Percentiles rank a stretch among this genome's conserved stretches.
Evolutionary conservation across 2,329 filamentous ascomycete genomes (phyloP).

Genomic region (Penicillium sp.): DNA sequence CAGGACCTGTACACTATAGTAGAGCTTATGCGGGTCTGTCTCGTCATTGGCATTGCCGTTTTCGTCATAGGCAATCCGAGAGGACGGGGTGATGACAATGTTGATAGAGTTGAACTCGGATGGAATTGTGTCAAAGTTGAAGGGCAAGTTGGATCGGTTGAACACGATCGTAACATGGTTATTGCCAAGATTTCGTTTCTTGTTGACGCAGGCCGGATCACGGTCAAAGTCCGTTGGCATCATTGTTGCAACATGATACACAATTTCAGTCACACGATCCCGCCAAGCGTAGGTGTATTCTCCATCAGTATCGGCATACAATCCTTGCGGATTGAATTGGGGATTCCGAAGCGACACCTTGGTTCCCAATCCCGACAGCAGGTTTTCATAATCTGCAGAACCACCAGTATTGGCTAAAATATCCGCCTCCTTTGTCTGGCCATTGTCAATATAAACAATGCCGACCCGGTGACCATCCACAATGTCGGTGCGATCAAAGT

Average conservation of each 20-base stretch:
- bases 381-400: constrained; percentile 82
- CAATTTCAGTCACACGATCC: constrained; percentile 88
- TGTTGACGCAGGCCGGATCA: constrained; percentile 73
- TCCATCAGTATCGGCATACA: constrained; percentile 82
- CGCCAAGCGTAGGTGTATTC: constrained; percentile 91
- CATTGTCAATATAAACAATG: constrained; percentile 86
- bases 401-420: constrained; percentile 85
- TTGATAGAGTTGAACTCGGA: constrained; percentile 97
- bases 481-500: constrained; percentile 83
- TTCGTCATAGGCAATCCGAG: constrained; percentile 34
- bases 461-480: constrained; percentile 96
- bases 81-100: constrained; percentile 87
- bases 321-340: constrained; percentile 86
- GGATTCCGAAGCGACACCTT: constrained; percentile 77
- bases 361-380: constrained; percentile 77
- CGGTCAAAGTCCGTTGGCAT: constrained; percentile 85
- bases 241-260: constrained; percentile 94
- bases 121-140: constrained; percentile 86
- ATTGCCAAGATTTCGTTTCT: constrained; percentile 95
- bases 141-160: constrained; percentile 90
- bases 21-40: constrained; percentile 47
- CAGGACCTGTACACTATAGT: constrained; percentile 87
- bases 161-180: constrained; percentile 98
- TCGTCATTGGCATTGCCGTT: constrained; percentile 37
- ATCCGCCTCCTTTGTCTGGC: constrained; percentile 76